Evolutionary conservation across 108 stramenopile species (phyloP).

Genomic region (Fragilaria radians): DNA sequence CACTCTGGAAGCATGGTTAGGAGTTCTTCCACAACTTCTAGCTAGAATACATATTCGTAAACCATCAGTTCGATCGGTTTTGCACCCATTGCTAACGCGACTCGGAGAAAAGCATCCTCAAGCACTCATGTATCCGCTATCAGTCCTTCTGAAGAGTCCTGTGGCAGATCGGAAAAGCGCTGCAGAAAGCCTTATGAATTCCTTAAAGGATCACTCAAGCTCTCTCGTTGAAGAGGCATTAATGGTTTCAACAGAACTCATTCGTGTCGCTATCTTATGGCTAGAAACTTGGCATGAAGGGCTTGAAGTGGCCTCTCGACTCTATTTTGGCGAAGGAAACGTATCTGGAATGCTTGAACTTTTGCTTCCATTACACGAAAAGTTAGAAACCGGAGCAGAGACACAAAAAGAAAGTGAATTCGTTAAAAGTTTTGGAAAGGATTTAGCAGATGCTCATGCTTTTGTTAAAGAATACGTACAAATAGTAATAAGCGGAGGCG

Average conservation of each 20-base stretch:
- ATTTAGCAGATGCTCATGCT: slow-evolving; percentile 68
- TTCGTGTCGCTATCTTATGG: slow-evolving; percentile 99
- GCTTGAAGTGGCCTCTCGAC: slow-evolving; percentile 90
- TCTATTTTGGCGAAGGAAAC: slow-evolving; percentile 94
- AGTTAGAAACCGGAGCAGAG: slow-evolving; percentile 71
- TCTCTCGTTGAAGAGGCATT: slow-evolving; percentile 90
- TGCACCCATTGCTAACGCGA: slow-evolving; percentile 83
- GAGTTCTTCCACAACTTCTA: slow-evolving; percentile 96
- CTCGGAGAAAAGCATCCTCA: slow-evolving; percentile 92
- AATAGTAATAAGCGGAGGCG: slow-evolving; percentile 46
- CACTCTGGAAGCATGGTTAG: slow-evolving; percentile 93
- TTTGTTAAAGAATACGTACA: slow-evolving; percentile 59
- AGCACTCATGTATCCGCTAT: slow-evolving; percentile 97
- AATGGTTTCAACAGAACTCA: slow-evolving; percentile 93
- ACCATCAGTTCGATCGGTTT: slow-evolving; percentile 62
- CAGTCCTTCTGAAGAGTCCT: slow-evolving; percentile 89
- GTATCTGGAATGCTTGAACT: slow-evolving; percentile 88
- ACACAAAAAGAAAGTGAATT: slow-evolving; percentile 83
- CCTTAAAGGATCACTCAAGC: slow-evolving; percentile 75
- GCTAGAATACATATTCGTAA: slow-evolving; percentile 94
- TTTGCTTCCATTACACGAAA: slow-evolving; percentile 75
- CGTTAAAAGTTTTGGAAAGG: slow-evolving; percentile 67
- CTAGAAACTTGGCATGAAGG: slow-evolving; percentile 98
- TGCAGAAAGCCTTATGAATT: slow-evolving; percentile 86
- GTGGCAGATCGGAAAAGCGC: slow-evolving; percentile 80